Base-by-base conservation (phyloP, 305 asterid genomes). In the Caryopteris hybrid region DNA sequence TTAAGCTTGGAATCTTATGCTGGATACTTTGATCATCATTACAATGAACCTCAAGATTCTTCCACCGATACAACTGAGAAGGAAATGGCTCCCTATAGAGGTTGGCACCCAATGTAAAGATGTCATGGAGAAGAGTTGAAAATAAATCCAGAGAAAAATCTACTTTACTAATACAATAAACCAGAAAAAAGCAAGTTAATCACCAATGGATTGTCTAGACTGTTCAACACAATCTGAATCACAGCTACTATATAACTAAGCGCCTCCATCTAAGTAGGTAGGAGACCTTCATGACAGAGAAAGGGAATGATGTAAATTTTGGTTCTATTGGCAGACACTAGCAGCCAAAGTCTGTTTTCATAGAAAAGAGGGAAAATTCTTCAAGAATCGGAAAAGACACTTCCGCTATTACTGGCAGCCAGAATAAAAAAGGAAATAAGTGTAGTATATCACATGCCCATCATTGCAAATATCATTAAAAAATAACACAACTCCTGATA, bases 41-140 rank as follows among this genome's bases (percentile, higher is more conserved):
- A 76, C 88, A 88, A 67, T 87, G 91, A 70, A 86, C 92, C 83
- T 92, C 98, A 25, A 92, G 86, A 78, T 83, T 85, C 83, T 84
- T 88, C 88, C 86, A 74, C 78, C 96, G 83, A 66, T 68, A 52
- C 66, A 74, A 72, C 64, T 82, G 83, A 77, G 86, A 65, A 68
- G 88, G 89, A 72, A 86, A 74, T 54, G 86, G 74, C 73, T 88
- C 98, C 80, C 95, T 86, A 47, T 17, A 79, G 27, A 58, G 23
- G 47, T 80, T 69, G 55, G 56, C 34, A 51, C 31, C 61, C 68
- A 56, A 61, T 55, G 47, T 42, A 63, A 68, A 38, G 22, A 6
- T n/a, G 58, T 34, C 72, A 73, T 59, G 62, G 22, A 68, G 56
- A 57, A 39, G 29, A 16, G 51, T 46, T 11, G 6, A 34, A 42